Evolutionary conservation across 2,329 filamentous ascomycete species (phyloP).

Genomic region (Neopestalotiopsis sp.): DNA sequence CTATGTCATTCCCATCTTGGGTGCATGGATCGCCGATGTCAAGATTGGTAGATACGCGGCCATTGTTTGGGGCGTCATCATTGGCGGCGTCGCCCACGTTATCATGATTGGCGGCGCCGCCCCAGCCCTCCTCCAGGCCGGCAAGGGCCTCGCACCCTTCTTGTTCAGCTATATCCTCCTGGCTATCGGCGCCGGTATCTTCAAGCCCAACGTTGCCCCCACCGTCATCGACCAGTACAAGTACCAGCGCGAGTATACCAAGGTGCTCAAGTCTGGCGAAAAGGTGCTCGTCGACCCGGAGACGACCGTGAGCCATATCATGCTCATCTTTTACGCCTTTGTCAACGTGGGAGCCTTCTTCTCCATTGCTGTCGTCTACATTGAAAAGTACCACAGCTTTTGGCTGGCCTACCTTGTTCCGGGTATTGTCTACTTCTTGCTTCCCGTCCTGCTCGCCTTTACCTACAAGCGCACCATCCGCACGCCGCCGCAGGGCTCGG

Average conservation of each 20-base stretch:
- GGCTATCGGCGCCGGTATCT: slow-evolving; percentile 74
- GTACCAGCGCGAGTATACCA: slow-evolving; percentile 61
- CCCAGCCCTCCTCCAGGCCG: slow-evolving; percentile 57
- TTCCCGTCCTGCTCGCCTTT: slow-evolving; percentile 61
- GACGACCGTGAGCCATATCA: slow-evolving; percentile 71
- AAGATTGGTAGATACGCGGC: slow-evolving; percentile 71
- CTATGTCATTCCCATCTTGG: slow-evolving; percentile 53
- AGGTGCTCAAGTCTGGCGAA: slow-evolving; percentile 59
- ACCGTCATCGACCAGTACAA: slow-evolving; percentile 74
- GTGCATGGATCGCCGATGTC: slow-evolving; percentile 66
- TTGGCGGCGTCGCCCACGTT: slow-evolving; percentile 67
- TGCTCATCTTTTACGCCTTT: slow-evolving; percentile 62
- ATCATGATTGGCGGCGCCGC: slow-evolving; percentile 68
- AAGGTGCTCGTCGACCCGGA: slow-evolving; percentile 74
- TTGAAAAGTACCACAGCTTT: slow-evolving; percentile 66
- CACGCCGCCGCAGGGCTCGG: slow-evolving; percentile 67
- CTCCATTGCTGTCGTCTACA: slow-evolving; percentile 60
- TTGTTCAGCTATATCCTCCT: slow-evolving; percentile 65
- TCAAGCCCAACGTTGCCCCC: slow-evolving; percentile 81
- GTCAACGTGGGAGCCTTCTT: slow-evolving; percentile 57
- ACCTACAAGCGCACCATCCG: slow-evolving; percentile 63
- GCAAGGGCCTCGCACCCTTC: slow-evolving; percentile 59
- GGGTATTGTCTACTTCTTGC: slow-evolving; percentile 57
- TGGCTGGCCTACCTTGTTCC: slow-evolving; percentile 57
- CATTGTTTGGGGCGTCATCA: slow-evolving; percentile 58